Conservation (phyloP, 1,139 yeast genomes). For the Diutina rugosa region DNA sequence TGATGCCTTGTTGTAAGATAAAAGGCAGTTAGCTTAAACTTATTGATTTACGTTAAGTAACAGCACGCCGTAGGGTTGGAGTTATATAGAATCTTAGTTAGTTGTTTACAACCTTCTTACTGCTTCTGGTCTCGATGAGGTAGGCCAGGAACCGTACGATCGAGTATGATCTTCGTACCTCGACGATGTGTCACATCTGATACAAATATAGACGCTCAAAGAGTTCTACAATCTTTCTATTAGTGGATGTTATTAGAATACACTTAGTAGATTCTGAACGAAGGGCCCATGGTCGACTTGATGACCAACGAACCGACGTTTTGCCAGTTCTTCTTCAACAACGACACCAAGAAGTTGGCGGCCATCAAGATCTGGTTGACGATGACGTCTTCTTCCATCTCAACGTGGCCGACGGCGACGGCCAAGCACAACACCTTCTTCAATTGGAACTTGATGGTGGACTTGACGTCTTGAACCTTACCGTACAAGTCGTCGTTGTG, state of each 20-base stretch:
- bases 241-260: background rate
- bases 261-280: constrained; percentile 94
- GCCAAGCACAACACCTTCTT: constrained; percentile 89
- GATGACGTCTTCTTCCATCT: constrained; percentile 94
- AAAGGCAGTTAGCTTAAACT: too few species aligned
- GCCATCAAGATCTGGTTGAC: constrained; percentile 99
- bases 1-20: too few species aligned
- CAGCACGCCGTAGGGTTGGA: too few species aligned
- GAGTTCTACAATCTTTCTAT: background rate
- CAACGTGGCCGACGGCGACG: constrained; percentile 97
- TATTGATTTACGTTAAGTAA: too few species aligned
- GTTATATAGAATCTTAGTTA: too few species aligned
- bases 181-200: too few species aligned
- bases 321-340: constrained; percentile 99
- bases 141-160: too few species aligned
- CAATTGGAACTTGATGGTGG: constrained; percentile 99
- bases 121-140: too few species aligned
- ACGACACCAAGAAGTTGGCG: constrained; percentile 97
- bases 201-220: too few species aligned
- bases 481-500: constrained; percentile 96
- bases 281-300: constrained; percentile 99
- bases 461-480: constrained; percentile 95
- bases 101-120: too few species aligned
- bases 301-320: constrained; percentile 98
- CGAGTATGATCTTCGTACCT: too few species aligned